phyloP scores from a whole-genome alignment of 495 filamentous ascomycete genomes.

The Oleoguttula mirabilis region DNA sequence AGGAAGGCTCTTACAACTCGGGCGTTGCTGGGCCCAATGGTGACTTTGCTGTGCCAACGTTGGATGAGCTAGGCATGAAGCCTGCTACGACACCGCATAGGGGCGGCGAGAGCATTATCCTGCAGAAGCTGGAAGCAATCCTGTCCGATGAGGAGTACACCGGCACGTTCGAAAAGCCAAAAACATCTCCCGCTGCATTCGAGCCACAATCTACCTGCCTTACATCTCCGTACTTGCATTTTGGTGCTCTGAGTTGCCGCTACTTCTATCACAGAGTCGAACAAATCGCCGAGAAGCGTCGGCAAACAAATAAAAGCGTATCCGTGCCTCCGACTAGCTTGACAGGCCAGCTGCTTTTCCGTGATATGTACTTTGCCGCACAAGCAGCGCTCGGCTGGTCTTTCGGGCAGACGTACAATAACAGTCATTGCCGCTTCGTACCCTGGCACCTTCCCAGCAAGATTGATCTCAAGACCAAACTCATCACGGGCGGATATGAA shows the following conservation, averaged over 20 bases:
- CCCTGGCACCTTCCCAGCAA: conserved; percentile 58
- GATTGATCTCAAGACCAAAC: conserved; percentile 26
- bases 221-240: conserved; percentile 59
- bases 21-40: conserved; percentile 46
- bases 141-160: conserved; percentile 45
- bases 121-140: conserved; percentile 38
- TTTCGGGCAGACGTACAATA: conserved; percentile 47
- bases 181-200: conserved; percentile 56
- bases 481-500: conserved; percentile 40
- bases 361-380: conserved; percentile 68
- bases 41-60: conserved; percentile 50
- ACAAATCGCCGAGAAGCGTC: conserved; percentile 37
- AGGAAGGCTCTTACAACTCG: conserved; percentile 41
- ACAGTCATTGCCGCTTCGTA: conserved; percentile 50
- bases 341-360: conserved; percentile 56
- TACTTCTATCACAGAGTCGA: conserved; percentile 58
- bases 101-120: conserved; percentile 50
- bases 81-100: conserved; percentile 45
- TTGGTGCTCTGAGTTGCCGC: conserved; percentile 49
- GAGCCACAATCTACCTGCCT: conserved; percentile 56
- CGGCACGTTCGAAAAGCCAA: conserved; percentile 57
- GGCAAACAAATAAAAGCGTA: conserved; percentile 25
- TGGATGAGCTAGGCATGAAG: conserved; percentile 50
- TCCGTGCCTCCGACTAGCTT: conserved; percentile 48
- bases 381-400: conserved; percentile 49